Evolutionary conservation across 805 yeast genomes (phyloP).

Genomic region (Ogataea henricii): DNA sequence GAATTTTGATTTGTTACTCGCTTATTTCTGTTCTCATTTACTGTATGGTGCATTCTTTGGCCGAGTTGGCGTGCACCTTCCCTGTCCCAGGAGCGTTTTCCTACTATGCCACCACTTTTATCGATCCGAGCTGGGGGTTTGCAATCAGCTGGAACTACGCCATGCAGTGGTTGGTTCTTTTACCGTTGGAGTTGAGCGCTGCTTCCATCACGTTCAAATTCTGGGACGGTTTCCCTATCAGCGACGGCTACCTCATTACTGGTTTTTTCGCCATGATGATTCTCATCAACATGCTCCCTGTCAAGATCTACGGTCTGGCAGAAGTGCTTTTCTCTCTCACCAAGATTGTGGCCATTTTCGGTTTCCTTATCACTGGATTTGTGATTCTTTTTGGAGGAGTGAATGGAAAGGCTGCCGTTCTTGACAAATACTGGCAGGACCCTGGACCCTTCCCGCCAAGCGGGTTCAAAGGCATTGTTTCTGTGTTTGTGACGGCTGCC

Average conservation of each 20-base stretch:
- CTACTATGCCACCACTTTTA: constrained; percentile 59
- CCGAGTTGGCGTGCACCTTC: constrained; percentile 60
- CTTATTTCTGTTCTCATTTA: constrained; percentile 58
- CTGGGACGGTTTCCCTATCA: constrained; percentile 45
- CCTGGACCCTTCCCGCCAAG: constrained; percentile 44
- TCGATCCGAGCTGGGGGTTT: constrained; percentile 63
- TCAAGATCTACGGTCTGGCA: constrained; percentile 55
- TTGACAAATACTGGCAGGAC: constrained; percentile 47
- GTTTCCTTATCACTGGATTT: constrained; percentile 56
- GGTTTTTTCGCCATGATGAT: constrained; percentile 52
- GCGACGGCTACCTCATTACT: constrained; percentile 53
- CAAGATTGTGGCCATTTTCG: constrained; percentile 50
- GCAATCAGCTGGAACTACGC: constrained; percentile 62
- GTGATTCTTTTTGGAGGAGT: constrained; percentile 51
- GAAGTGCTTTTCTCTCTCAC: constrained; percentile 51
- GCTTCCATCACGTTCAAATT: constrained; percentile 55
- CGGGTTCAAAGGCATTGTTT: constrained; percentile 54
- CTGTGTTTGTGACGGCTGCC: constrained; percentile 57
- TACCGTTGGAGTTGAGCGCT: constrained; percentile 55
- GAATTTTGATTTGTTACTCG: constrained; percentile 56
- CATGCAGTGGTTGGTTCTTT: constrained; percentile 51
- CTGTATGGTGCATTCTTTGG: constrained; percentile 60
- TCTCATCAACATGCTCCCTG: constrained; percentile 54
- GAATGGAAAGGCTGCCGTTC: constrained; percentile 44
- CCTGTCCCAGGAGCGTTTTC: constrained; percentile 68